A percentile compares a stretch with the other conserved stretches of the same genome.
Evolutionary conservation across 2,329 filamentous ascomycete genomes (phyloP).

Genomic region (Cyphellophora europaea): DNA sequence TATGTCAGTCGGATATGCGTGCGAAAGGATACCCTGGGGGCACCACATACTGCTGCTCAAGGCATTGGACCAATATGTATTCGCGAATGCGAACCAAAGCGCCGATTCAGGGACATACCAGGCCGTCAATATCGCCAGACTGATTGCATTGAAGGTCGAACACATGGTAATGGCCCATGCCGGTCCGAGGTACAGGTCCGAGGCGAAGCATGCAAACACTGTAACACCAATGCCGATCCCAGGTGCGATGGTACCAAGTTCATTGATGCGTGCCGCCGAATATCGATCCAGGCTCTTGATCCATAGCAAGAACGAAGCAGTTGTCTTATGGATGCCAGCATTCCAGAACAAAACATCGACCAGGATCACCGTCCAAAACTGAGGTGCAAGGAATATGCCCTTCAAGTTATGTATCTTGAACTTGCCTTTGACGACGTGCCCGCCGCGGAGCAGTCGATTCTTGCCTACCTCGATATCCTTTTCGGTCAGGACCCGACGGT

Average conservation of each 20-base stretch:
- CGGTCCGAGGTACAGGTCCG: conserved; percentile 5
- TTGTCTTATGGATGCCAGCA: conserved; percentile 27
- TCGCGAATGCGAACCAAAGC: conserved; percentile 8
- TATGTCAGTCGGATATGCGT: too few species aligned
- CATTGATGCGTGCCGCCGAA: conserved; percentile 33
- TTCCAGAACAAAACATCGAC: conserved; percentile 31
- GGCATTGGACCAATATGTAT: conserved; percentile 7
- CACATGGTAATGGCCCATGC: conserved; percentile 33
- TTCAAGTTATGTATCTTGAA: conserved; percentile 27
- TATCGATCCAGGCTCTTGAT: conserved; percentile 32
- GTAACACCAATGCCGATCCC: conserved; percentile 31
- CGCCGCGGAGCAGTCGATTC: conserved; percentile 24
- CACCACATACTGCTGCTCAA: too few species aligned
- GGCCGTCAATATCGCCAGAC: conserved; percentile 18
- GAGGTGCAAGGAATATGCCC: conserved; percentile 32
- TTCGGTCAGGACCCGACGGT: conserved; percentile 30
- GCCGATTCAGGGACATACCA: conserved; percentile 22
- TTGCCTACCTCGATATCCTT: conserved; percentile 16
- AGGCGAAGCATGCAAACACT: conserved; percentile 8
- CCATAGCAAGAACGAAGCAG: conserved; percentile 34
- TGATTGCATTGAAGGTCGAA: conserved; percentile 28
- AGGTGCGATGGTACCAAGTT: conserved; percentile 35
- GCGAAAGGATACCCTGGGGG: too few species aligned
- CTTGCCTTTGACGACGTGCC: conserved; percentile 27
- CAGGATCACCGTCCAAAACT: conserved; percentile 36